phyloP scores from a whole-genome alignment of 2,329 filamentous ascomycete genomes.

The Zasmidium citrigriseum region DNA sequence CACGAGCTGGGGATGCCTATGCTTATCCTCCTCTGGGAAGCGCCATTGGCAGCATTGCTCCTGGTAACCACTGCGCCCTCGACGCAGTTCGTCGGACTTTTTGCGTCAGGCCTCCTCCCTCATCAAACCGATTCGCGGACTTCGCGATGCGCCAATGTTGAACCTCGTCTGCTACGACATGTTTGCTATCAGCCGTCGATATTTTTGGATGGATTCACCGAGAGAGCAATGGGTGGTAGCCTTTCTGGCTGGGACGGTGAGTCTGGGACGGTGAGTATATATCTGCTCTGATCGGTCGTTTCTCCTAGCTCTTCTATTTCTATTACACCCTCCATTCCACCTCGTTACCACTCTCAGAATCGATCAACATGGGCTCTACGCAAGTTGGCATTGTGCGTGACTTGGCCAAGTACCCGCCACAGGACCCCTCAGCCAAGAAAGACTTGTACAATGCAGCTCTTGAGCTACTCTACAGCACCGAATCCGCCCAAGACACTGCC shows the following conservation, averaged over 20 bases:
- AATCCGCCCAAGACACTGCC: slow-evolving; percentile 14
- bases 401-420: slow-evolving; percentile 4
- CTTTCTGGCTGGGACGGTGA: background rate
- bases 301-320: background rate
- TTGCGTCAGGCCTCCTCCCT: background rate
- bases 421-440: slow-evolving; percentile 7
- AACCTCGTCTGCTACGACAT: background rate
- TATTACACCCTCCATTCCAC: background rate
- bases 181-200: background rate
- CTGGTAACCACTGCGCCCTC: background rate
- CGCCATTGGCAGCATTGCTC: background rate
- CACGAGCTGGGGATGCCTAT: background rate
- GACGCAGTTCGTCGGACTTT: background rate
- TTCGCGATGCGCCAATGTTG: background rate
- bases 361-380: slow-evolving; percentile 1
- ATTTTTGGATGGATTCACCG: background rate
- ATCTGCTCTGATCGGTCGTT: background rate
- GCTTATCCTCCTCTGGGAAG: background rate
- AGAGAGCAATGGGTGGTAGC: background rate
- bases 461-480: slow-evolving; percentile 7
- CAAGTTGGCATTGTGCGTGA: slow-evolving; percentile 3
- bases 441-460: slow-evolving; percentile 14
- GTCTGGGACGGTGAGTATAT: background rate
- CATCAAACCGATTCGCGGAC: background rate
- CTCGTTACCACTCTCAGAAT: background rate